Conservation (phyloP, 805 yeast genomes). For the Zygotorulaspora florentina region DNA sequence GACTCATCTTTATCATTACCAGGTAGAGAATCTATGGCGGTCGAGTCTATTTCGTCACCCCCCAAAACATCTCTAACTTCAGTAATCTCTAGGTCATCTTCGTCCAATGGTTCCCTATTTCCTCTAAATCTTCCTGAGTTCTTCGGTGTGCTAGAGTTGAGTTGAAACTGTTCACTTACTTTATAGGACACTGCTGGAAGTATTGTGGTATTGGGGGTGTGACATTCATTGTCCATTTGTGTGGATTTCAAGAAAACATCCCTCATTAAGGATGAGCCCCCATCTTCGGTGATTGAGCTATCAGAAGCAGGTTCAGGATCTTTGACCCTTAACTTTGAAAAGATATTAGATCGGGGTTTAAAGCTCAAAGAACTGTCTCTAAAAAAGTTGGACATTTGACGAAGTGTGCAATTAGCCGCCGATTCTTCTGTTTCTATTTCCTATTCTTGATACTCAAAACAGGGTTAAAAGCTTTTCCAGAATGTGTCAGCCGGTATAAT, state of each 20-base stretch:
- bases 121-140: not conserved
- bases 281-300: constrained; percentile 11
- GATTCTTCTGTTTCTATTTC: not conserved
- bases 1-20: not conserved
- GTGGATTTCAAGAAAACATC: constrained; percentile 12
- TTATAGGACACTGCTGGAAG: constrained; percentile 1
- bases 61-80: constrained; percentile 34
- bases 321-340: constrained; percentile 27
- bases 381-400: constrained; percentile 33
- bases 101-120: constrained; percentile 9
- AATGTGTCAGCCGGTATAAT: too few relatives aligned
- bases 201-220: constrained; percentile 6
- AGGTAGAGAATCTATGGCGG: not conserved
- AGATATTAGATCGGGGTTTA: constrained; percentile 34
- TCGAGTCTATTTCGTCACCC: not conserved
- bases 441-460: too few relatives aligned
- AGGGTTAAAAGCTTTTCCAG: too few relatives aligned
- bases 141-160: constrained; percentile 17
- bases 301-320: constrained; percentile 15
- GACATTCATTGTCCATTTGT: constrained; percentile 1
- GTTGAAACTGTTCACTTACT: not conserved
- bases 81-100: constrained; percentile 41
- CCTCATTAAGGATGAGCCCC: constrained; percentile 22
- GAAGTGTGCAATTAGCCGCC: constrained; percentile 22
- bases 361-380: constrained; percentile 31